Evolutionary conservation across 1,139 yeast species (phyloP).

Genomic region (Sugiyamaella novakii): DNA sequence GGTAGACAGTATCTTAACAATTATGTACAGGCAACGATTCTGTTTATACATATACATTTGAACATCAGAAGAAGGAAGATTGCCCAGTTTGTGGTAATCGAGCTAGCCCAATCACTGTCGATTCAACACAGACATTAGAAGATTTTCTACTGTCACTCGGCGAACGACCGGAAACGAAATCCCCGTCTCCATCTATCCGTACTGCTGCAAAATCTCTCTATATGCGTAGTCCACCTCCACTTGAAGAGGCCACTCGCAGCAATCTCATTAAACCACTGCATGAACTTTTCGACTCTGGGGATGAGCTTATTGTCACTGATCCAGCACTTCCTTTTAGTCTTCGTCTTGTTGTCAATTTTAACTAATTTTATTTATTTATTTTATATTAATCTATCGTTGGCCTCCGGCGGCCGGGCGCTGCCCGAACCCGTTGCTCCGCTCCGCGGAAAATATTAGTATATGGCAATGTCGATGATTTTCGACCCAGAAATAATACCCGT

Average conservation of each 20-base stretch:
- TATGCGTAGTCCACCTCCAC: constrained; percentile 53
- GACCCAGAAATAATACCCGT: constrained; percentile 58
- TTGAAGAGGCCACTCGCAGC: constrained; percentile 53
- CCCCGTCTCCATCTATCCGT: constrained; percentile 56
- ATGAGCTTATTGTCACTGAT: constrained; percentile 62
- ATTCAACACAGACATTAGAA: constrained; percentile 48
- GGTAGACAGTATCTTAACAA: too few species aligned
- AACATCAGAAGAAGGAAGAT: constrained; percentile 57
- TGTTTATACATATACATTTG: constrained; percentile 71
- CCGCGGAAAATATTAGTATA: too few species aligned
- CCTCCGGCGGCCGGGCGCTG: constrained; percentile 13
- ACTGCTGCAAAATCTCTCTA: constrained; percentile 50
- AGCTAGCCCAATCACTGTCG: constrained; percentile 37
- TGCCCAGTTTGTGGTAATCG: constrained; percentile 76
- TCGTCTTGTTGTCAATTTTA: constrained; percentile 35
- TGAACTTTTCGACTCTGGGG: constrained; percentile 48
- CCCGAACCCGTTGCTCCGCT: constrained; percentile 3
- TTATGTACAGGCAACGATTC: constrained; percentile 75
- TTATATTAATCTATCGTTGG: background rate
- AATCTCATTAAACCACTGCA: constrained; percentile 48
- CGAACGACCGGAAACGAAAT: constrained; percentile 44
- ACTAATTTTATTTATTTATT: constrained; percentile 1
- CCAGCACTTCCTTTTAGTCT: constrained; percentile 54
- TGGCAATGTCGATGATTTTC: constrained; percentile 41
- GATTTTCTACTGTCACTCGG: constrained; percentile 50